Conservation (phyloP, 2,329 filamentous ascomycete genomes). For the Aspergillus caelatus region DNA sequence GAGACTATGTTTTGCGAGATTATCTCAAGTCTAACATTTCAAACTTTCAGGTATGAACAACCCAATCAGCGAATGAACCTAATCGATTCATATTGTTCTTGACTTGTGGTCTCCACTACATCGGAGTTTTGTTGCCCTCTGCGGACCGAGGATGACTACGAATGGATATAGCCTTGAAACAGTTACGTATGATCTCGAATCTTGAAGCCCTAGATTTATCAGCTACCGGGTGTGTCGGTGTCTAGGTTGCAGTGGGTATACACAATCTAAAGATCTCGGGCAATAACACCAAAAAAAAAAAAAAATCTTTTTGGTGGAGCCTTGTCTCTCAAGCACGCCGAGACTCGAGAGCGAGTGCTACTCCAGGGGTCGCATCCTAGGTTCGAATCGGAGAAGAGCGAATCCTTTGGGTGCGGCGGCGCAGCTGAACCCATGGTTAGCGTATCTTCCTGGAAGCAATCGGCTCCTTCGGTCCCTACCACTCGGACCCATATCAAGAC, state of each 20-base stretch:
- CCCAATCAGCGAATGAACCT: neutral
- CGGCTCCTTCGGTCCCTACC: neutral
- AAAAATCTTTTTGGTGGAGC: neutral
- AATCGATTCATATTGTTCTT: neutral
- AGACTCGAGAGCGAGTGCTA: neutral
- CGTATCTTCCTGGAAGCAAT: neutral
- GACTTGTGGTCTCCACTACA: neutral
- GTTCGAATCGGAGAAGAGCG: constrained; percentile 5
- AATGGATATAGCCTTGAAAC: neutral
- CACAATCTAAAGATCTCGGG: neutral
- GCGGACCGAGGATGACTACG: neutral
- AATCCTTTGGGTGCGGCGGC: constrained; percentile 6
- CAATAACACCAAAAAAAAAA: neutral
- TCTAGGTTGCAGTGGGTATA: neutral
- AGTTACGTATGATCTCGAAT: neutral
- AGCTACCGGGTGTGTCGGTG: neutral
- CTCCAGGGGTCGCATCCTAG: neutral
- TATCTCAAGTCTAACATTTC: neutral
- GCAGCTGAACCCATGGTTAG: constrained; percentile 7
- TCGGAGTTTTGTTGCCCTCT: neutral
- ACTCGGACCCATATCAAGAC: neutral
- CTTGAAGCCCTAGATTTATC: neutral
- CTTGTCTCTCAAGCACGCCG: neutral
- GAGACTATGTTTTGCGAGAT: neutral
- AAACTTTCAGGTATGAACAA: neutral